Evolutionary conservation across 129 eudicot species (phyloP).

Genomic region (Flaveria bidentis): DNA sequence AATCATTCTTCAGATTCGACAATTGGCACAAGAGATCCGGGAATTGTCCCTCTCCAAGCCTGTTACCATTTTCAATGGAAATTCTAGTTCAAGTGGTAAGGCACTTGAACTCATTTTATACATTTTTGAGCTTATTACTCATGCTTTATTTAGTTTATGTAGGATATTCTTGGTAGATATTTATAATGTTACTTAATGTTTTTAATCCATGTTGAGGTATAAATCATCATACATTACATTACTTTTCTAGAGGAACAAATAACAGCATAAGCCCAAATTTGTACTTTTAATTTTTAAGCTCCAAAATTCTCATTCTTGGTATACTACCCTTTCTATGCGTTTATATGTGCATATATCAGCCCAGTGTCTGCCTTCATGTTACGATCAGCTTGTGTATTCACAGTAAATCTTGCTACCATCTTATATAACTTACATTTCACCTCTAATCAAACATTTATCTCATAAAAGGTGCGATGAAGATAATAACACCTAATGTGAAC

Average conservation of each 20-base stretch:
- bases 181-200: slow-evolving; percentile 4
- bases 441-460: neutral
- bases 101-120: neutral
- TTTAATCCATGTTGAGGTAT: neutral
- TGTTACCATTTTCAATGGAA: slow-evolving; percentile 64
- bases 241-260: slow-evolving; percentile 1
- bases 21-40: slow-evolving; percentile 82
- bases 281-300: neutral
- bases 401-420: neutral
- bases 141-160: neutral
- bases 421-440: neutral
- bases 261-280: neutral
- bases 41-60: slow-evolving; percentile 74
- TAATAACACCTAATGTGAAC: neutral
- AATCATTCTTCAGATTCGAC: slow-evolving; percentile 57
- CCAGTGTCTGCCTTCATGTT: neutral
- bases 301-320: neutral
- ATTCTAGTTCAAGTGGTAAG: slow-evolving; percentile 64
- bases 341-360: neutral
- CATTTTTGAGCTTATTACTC: neutral
- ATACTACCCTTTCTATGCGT: neutral
- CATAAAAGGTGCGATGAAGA: neutral
- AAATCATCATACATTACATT: slow-evolving; percentile 4
- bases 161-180: slow-evolving; percentile 1
- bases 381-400: neutral